Percentiles rank a stretch among this genome's conserved stretches.
Conservation (phyloP, 192 early-diverging fungal species). For the Entomortierella parvispora region DNA sequence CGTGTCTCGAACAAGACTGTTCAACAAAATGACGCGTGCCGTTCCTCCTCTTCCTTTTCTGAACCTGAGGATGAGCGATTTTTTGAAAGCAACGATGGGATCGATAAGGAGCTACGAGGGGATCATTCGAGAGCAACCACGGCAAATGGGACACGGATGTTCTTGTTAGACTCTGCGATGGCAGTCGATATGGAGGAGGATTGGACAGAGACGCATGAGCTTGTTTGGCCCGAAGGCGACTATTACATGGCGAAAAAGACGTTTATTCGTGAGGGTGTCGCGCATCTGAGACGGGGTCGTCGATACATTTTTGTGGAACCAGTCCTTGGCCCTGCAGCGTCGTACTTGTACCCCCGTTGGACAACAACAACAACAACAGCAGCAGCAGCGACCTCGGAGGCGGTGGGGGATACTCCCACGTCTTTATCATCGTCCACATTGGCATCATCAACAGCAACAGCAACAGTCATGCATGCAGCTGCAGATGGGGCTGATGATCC, state of each 20-base stretch:
- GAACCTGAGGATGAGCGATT: no score
- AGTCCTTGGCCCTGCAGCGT: slow-evolving; percentile 39
- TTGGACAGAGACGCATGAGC: slow-evolving; percentile 29
- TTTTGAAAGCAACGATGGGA: no score
- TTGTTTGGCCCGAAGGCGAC: slow-evolving; percentile 43
- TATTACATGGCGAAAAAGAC: slow-evolving; percentile 50
- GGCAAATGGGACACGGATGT: no score
- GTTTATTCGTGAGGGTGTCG: slow-evolving; percentile 44
- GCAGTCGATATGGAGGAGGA: slow-evolving; percentile 11
- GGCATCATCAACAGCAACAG: background rate
- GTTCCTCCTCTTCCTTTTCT: no score
- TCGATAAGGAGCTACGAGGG: no score
- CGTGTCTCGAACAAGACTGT: background rate
- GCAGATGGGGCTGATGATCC: slow-evolving; percentile 3
- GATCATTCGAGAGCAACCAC: no score
- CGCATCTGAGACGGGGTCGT: slow-evolving; percentile 42
- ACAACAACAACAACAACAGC: slow-evolving; percentile 3
- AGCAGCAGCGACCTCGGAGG: no score
- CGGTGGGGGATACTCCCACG: no score
- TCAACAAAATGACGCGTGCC: background rate
- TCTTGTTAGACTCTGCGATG: background rate
- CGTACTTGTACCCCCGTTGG: slow-evolving; percentile 31
- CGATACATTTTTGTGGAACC: slow-evolving; percentile 52
- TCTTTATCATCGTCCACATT: background rate
- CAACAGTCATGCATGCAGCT: background rate